Base-by-base conservation (phyloP, 2,329 filamentous ascomycete species). In the Neospermospora avenae region DNA sequence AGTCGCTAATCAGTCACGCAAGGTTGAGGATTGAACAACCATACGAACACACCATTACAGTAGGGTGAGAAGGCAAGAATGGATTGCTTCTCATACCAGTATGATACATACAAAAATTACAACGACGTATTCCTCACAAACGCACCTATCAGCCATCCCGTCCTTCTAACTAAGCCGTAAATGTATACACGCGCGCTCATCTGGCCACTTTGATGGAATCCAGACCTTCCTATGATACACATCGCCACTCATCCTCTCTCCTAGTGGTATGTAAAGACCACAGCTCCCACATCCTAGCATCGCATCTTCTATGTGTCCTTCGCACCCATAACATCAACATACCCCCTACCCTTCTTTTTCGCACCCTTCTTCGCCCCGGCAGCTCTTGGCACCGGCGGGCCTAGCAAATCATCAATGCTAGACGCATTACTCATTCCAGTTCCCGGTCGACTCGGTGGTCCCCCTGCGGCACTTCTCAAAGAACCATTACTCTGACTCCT, bases 341-440 rank as follows among this genome's bases (percentile, higher is more conserved):
- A 99, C 28, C 93, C 81, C 31, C 91, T 88, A 22, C 88, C 86
- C 80, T 92, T 96, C 79, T 91, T 91, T 69, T 84, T 80, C 74
- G 89, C 91, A 74, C 89, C 91, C 74, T 85, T 89, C 65, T 58
- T 58, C 7, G 44, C 56, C 18, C 49, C 39, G n/a, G 71, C 77
- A 0, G 81, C 81, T 65, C 90, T 83, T 18, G 89, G 83, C 31
- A 81, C 84, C 3, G 89, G 84, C 4, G 89, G 86, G 4, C 90
- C 90, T 22, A 99, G 78, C 64, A 99, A 78, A 73, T 99, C 95
- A 69, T 99, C 95, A 71, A 99, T 96, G 68, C 89, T 95, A 74
- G 88, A 96, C n/a, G 91, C 91, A 71, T 91, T 91, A 75, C 91
- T 96, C 81, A 96, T 86, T 63, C 90, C 88, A 3, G 91, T 96